Base-by-base conservation (phyloP, 2,329 filamentous ascomycete genomes). In the Exophiala oligosperma region DNA sequence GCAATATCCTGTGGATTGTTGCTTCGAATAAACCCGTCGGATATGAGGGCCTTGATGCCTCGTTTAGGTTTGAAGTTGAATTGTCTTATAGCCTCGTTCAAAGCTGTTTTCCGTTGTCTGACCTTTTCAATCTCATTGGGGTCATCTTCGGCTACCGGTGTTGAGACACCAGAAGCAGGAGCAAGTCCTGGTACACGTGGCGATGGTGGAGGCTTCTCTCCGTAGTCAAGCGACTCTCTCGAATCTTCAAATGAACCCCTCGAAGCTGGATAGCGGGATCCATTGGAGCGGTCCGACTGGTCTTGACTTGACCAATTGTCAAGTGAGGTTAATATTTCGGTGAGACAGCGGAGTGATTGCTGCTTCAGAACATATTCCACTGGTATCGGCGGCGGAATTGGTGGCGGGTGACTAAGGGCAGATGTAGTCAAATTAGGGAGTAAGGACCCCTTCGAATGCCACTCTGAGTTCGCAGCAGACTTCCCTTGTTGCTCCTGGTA, bases 41-140 rank as follows among this genome's bases (percentile, higher is more conserved):
- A 83, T 11, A 97, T 71, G 17, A 99, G 76, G 14, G 89, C 76
- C 71, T 96, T 96, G 70, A 99, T 84, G 4, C 94, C 95, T 59
- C 89, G 86, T 74, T 99, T 99, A 0, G 95, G 92, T 73, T 99
- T 99, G 79, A 93, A 97, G 72, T 99, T 99, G 81, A 99, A 99
- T 62, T 91, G 89, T 50, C 88, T 86, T 54, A 97, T 89, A 1
- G 90, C 93, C 67, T 96, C 94, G 52, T 87, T 90, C 60, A 97
- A 77, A 0, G 94, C 94, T 5, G 91, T 97, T 76, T 99, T 99
- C 62, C 89, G 84, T 60, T 92, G 90, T 76, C 97, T 97, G 56
- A 92, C 91, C 73, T 89, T 95, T 69, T 97, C 94, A n/a, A 99
- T 79, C 68, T 97, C 89, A 62, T 87, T 91, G 0, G 93, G 93